Evolutionary conservation across 257 asterid genomes (phyloP).

Genomic region (Capsicum baccatum): DNA sequence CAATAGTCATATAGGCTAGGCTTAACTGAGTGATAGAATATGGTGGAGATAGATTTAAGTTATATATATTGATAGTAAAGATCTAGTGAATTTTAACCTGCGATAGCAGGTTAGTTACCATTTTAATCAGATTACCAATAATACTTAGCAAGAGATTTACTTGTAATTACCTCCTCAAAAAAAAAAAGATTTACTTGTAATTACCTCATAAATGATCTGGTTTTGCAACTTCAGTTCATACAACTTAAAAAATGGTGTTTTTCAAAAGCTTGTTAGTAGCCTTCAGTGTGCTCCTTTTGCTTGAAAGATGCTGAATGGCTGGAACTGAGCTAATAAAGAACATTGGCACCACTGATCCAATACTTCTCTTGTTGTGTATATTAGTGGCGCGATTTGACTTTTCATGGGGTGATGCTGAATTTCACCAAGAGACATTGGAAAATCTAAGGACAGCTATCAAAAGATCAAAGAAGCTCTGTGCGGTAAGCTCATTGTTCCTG

Average conservation of each 20-base stretch:
- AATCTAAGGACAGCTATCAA: slow-evolving; percentile 79
- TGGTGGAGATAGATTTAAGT: not conserved
- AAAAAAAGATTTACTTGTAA: not conserved
- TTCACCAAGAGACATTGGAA: slow-evolving; percentile 90
- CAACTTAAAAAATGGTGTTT: not conserved
- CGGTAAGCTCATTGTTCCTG: slow-evolving; percentile 54
- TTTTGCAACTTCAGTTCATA: not conserved
- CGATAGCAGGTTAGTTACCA: not conserved
- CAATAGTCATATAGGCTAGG: not conserved
- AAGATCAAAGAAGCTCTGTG: slow-evolving; percentile 78
- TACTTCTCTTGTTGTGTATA: slow-evolving; percentile 17
- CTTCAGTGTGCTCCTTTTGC: not conserved
- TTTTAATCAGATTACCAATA: not conserved
- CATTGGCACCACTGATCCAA: not conserved
- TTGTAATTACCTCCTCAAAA: not conserved
- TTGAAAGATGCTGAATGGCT: slow-evolving; percentile 24
- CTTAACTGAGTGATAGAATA: not conserved
- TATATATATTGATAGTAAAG: not conserved
- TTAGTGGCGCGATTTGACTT: slow-evolving; percentile 94
- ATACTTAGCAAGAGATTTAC: not conserved
- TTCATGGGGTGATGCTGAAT: slow-evolving; percentile 87
- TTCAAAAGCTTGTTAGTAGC: slow-evolving; percentile 18
- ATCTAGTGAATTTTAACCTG: not conserved
- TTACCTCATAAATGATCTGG: not conserved
- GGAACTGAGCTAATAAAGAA: slow-evolving; percentile 2